Percentiles rank a stretch among this genome's conserved stretches.
Evolutionary conservation across 306 rosid genomes (phyloP).

Genomic region (Phaseolus lunatus): DNA sequence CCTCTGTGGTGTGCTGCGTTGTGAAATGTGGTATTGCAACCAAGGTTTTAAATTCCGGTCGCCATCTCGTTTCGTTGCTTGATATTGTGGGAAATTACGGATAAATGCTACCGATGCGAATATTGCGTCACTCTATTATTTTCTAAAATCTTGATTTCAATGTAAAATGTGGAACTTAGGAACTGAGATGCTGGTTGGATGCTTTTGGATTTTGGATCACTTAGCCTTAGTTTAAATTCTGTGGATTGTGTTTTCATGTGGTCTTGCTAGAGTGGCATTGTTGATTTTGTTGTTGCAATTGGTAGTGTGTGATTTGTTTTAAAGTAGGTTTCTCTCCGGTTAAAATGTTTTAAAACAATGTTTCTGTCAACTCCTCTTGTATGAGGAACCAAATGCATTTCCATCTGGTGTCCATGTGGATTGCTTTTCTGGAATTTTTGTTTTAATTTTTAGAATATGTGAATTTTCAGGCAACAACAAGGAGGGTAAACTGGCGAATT

Average conservation of each 20-base stretch:
- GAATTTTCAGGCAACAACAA: conserved; percentile 58
- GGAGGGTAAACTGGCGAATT: conserved; percentile 49
- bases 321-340: not conserved
- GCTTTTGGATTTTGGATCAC: conserved; percentile 26
- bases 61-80: not conserved
- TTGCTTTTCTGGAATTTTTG: not conserved
- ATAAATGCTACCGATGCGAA: not conserved
- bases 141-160: not conserved
- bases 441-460: conserved; percentile 36
- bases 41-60: not conserved
- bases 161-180: not conserved
- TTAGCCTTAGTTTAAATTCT: not conserved
- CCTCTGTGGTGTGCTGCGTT: conserved; percentile 9
- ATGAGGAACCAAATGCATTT: conserved; percentile 13
- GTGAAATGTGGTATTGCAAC: conserved; percentile 15
- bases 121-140: not conserved
- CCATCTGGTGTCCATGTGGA: conserved; percentile 12
- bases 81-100: not conserved
- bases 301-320: not conserved
- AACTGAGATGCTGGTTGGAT: conserved; percentile 2
- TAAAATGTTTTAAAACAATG: not conserved
- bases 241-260: not conserved
- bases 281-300: too few relatives aligned
- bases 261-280: conserved; percentile 3
- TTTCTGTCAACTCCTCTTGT: not conserved